A percentile compares a stretch with the other conserved stretches of the same genome.
Conservation (phyloP, 352 stramenopile species). For the Globisporangium sylvaticum region DNA sequence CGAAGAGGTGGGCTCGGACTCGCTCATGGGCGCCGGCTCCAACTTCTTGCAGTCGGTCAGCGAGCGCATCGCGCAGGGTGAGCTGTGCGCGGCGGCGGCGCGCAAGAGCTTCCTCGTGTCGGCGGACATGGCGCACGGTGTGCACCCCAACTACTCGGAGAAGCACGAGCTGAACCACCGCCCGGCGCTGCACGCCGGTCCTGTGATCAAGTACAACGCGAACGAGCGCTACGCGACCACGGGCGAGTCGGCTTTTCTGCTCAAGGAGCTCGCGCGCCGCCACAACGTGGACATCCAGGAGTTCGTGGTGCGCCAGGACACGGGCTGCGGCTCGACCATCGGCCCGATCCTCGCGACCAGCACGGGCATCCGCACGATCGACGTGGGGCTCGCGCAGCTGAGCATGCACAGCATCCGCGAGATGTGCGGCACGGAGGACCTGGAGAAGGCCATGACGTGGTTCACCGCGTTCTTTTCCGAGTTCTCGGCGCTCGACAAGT, state of each 20-base stretch:
- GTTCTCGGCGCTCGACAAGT: slow-evolving; percentile 88
- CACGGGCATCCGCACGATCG: slow-evolving; percentile 96
- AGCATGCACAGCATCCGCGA: slow-evolving; percentile 98
- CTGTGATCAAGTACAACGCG: slow-evolving; percentile 99
- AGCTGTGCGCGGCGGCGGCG: slow-evolving; percentile 45
- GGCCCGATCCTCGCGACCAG: slow-evolving; percentile 93
- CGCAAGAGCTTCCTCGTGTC: slow-evolving; percentile 87
- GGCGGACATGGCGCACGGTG: slow-evolving; percentile 96
- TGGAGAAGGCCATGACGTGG: slow-evolving; percentile 79
- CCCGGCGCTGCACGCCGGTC: slow-evolving; percentile 89
- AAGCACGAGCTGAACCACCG: slow-evolving; percentile 95
- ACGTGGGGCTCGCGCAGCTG: slow-evolving; percentile 95
- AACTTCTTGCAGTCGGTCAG: slow-evolving; percentile 76
- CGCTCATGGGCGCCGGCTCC: slow-evolving; percentile 78
- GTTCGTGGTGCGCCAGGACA: slow-evolving; percentile 97
- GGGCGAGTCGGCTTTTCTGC: slow-evolving; percentile 89
- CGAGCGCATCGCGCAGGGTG: slow-evolving; percentile 51
- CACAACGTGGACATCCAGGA: slow-evolving; percentile 90
- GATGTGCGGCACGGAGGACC: slow-evolving; percentile 90
- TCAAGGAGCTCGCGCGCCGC: slow-evolving; percentile 88
- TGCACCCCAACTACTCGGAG: slow-evolving; percentile 96
- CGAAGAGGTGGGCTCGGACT: slow-evolving; percentile 95
- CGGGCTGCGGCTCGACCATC: slow-evolving; percentile 95
- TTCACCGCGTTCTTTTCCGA: slow-evolving; percentile 93
- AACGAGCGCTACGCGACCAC: slow-evolving; percentile 98